Conservation (phyloP, 306 rosid species). For the Ammopiptanthus mongolicus region DNA sequence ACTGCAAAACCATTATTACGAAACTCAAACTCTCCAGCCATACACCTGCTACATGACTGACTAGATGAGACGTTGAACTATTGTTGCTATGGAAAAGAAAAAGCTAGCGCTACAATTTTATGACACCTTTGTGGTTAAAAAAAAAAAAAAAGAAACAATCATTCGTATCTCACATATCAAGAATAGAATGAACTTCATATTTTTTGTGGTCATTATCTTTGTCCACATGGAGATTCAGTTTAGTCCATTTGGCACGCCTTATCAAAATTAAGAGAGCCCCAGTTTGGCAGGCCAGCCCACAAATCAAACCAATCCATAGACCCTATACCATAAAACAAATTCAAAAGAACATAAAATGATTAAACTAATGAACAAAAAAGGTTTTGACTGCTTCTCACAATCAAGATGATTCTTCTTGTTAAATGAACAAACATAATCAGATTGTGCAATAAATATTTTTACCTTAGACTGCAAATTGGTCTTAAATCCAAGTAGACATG, state of each 20-base stretch:
- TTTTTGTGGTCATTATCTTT: background rate
- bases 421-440: background rate
- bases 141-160: no score
- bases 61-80: no score
- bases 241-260: constrained; percentile 40
- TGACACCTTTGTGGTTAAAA: no score
- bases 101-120: no score
- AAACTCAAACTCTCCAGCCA: no score
- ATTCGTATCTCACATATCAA: no score
- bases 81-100: no score
- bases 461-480: constrained; percentile 56
- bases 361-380: background rate
- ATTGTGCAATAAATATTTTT: background rate
- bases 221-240: constrained; percentile 17
- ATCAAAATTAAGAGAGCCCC: constrained; percentile 40
- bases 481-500: constrained; percentile 56
- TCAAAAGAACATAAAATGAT: background rate
- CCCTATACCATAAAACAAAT: constrained; percentile 40
- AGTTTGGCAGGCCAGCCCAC: constrained; percentile 59
- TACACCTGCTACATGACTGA: no score
- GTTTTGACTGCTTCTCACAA: background rate
- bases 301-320: constrained; percentile 78
- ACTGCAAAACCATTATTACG: no score
- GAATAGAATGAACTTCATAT: no score
- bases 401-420: background rate